These are phyloP conservation scores for Cladophialophora bantiana DNA, from an alignment of 2,329 filamentous ascomycete genomes.

Conservation along the genomic window DNA sequence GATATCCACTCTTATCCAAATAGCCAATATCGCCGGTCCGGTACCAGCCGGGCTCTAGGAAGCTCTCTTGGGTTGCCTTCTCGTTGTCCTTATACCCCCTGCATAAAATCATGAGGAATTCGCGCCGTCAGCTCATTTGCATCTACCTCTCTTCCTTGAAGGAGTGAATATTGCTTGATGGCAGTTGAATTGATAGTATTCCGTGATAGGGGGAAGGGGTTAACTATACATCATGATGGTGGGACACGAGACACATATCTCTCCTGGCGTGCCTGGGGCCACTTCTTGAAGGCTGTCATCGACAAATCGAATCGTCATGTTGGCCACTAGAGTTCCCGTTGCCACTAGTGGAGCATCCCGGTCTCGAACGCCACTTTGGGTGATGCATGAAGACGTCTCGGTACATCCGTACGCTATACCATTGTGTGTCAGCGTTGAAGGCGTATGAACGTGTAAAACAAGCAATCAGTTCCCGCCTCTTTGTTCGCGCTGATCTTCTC, in stretches of 20 bases:
- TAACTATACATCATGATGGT: constrained; percentile 18
- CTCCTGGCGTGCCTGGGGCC: constrained; percentile 5
- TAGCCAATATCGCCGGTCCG: constrained; percentile 87
- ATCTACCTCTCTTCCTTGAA: too few species aligned
- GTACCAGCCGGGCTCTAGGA: constrained; percentile 70
- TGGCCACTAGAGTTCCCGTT: constrained; percentile 13
- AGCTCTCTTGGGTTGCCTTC: constrained; percentile 13
- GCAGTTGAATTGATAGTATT: too few species aligned
- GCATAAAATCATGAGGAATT: not conserved
- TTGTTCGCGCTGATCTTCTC: too few species aligned
- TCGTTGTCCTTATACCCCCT: constrained; percentile 22
- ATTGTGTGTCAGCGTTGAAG: not conserved
- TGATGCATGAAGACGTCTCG: constrained; percentile 12
- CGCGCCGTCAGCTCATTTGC: too few species aligned
- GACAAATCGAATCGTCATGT: constrained; percentile 12
- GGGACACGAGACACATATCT: constrained; percentile 15
- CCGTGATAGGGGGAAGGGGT: too few species aligned
- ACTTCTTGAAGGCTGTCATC: constrained; percentile 15
- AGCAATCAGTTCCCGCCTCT: too few species aligned
- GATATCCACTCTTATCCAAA: constrained; percentile 76
- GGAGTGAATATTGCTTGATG: too few species aligned
- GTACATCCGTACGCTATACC: constrained; percentile 13
- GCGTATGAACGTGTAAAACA: too few species aligned
- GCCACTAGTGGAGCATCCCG: constrained; percentile 10
- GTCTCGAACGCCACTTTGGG: constrained; percentile 15